A percentile compares a stretch with the other conserved stretches of the same genome.
Evolutionary conservation across 306 rosid species (phyloP).

Genomic region (Castanea mollissima): DNA sequence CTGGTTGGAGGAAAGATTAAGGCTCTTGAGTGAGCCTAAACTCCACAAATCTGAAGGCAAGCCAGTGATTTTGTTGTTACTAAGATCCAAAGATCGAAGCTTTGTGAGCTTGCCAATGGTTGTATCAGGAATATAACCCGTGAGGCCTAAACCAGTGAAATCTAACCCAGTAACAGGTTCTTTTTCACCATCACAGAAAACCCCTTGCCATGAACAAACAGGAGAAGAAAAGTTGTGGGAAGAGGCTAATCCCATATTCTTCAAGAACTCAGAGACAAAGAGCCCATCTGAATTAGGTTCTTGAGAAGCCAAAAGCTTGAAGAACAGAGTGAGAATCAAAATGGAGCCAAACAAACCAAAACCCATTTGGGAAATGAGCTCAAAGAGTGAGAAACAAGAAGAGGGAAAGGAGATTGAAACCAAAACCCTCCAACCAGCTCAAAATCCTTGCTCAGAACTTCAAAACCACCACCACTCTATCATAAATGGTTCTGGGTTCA

Average conservation of each 20-base stretch:
- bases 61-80: conserved; percentile 69
- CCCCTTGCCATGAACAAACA: conserved; percentile 80
- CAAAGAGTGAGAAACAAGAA: conserved; percentile 20
- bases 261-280: conserved; percentile 66
- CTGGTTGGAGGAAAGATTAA: conserved; percentile 66
- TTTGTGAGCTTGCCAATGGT: conserved; percentile 78
- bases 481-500: conserved; percentile 32
- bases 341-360: conserved; percentile 56
- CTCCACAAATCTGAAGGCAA: conserved; percentile 97
- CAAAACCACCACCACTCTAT: conserved; percentile 29
- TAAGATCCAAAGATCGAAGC: conserved; percentile 78
- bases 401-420: conserved; percentile 8
- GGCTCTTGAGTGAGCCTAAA: conserved; percentile 60
- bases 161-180: conserved; percentile 45
- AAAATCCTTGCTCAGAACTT: conserved; percentile 29
- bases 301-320: conserved; percentile 67
- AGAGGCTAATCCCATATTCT: conserved; percentile 46
- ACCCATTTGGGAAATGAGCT: conserved; percentile 52
- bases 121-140: conserved; percentile 76
- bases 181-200: conserved; percentile 54
- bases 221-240: conserved; percentile 63
- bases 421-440: conserved; percentile 30
- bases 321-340: conserved; percentile 55
- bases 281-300: conserved; percentile 83
- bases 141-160: conserved; percentile 59